phyloP scores from a whole-genome alignment of 345 rosid species.

The Orychophragmus violaceus region DNA sequence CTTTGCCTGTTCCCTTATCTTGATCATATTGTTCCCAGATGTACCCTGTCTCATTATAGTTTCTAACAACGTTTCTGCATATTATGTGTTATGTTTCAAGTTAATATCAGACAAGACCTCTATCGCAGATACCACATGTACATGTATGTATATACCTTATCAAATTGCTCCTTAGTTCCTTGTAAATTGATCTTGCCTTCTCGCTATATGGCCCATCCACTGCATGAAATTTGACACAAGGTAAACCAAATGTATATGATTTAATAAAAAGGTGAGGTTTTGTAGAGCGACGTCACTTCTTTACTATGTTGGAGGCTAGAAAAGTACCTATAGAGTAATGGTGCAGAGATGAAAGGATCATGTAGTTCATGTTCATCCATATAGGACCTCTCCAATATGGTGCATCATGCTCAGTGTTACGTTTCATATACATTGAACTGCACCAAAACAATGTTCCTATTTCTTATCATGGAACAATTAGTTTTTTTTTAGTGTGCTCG shows the following conservation, averaged over 20 bases:
- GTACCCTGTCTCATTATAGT: conserved; percentile 70
- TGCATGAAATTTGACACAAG: conserved; percentile 36
- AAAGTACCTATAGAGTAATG: conserved; percentile 66
- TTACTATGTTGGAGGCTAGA: background rate
- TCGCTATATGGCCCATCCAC: conserved; percentile 78
- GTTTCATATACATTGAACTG: conserved; percentile 87
- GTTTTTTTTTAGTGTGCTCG: background rate
- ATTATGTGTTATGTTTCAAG: conserved; percentile 5
- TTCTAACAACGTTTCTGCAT: conserved; percentile 76
- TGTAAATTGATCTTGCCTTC: conserved; percentile 53
- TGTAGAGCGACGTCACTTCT: background rate
- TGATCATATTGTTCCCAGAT: conserved; percentile 98
- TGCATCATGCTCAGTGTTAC: conserved; percentile 70
- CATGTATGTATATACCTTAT: conserved; percentile 45
- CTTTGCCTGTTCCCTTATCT: conserved; percentile 70
- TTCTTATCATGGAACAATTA: background rate
- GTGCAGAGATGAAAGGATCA: conserved; percentile 75
- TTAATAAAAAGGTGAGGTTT: no score
- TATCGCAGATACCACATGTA: background rate
- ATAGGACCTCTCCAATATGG: conserved; percentile 97
- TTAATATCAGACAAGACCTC: conserved; percentile 1
- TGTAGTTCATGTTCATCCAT: conserved; percentile 90
- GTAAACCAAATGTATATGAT: background rate
- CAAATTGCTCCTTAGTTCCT: conserved; percentile 64
- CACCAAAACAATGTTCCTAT: background rate